Base-by-base conservation (phyloP, 306 rosid species). In the Castanospermum australe region DNA sequence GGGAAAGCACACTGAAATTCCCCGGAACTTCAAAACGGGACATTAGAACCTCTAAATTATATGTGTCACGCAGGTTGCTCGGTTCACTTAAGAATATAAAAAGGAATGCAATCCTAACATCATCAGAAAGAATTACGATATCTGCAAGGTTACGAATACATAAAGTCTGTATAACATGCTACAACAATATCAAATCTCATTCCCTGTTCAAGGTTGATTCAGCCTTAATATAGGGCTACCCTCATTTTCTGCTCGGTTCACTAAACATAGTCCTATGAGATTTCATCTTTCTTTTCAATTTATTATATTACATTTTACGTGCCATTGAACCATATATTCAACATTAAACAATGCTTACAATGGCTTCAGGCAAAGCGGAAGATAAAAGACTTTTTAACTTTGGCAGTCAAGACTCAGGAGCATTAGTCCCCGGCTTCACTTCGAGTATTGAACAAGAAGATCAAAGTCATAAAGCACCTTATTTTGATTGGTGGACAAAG, bases 51-150 rank as follows among this genome's bases (percentile, higher is more conserved):
- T 60, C 4, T 18, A 59, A 50, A 36, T 68, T 81, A 22, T 36
- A 21, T 14, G 32, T 47, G 39, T 25, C 28, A 60, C 67, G 7
- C 22, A 22, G 1, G 22, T 35, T 38, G 55, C 42, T 68, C 56
- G 79, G 71, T 67, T 76, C 41, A 44, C 59, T 62, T 41, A 82
- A 77, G 67, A 61, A 71, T 32, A 51, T 18, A 50, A 39, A 65
- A 65, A 42, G 62, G 44, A 80, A 73, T 32, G 33, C 28, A 17
- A 10, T 24, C 24, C 71, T 47, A 44, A 68, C 1, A 8, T 24
- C 35, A 72, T 73, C 5, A 45, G 21, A 81, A 45, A 56, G 24
- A 45, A 57, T 65, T 55, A 17, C 1, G 0, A 56, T 10, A 47
- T 63, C 25, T 28, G 36, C 51, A 72, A 33, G 50, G 71, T 15